These are phyloP conservation scores for Sporisorium reilianum DNA, from an alignment of 1,284 basidiomycete genomes.

Conservation along the genomic window DNA sequence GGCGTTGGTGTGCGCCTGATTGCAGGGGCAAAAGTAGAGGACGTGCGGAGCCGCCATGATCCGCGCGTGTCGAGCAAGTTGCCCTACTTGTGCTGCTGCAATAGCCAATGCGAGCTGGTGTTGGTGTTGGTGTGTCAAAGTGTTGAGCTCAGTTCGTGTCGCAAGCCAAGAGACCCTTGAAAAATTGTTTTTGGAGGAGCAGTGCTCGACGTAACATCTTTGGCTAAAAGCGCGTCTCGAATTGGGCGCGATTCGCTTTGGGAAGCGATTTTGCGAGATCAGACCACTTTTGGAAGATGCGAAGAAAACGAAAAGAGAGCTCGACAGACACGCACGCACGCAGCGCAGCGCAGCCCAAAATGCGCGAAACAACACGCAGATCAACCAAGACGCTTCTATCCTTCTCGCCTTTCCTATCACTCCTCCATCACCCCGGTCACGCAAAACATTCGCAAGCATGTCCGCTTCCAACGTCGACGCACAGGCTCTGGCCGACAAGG, in stretches of 20 bases:
- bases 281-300: slow-evolving; percentile 32
- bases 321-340: background rate
- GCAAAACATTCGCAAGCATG: too few relatives aligned
- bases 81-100: background rate
- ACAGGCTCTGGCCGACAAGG: slow-evolving; percentile 47
- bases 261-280: too few relatives aligned
- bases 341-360: too few relatives aligned
- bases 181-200: too few relatives aligned
- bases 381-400: slow-evolving; percentile 23
- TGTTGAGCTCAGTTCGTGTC: slow-evolving; percentile 13
- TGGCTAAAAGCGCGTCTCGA: background rate
- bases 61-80: background rate
- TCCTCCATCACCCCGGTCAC: too few relatives aligned
- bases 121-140: slow-evolving; percentile 12
- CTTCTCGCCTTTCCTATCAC: slow-evolving; percentile 1
- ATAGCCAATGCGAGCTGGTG: slow-evolving; percentile 1
- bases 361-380: too few relatives aligned
- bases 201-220: background rate
- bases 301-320: too few relatives aligned
- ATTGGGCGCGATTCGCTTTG: too few relatives aligned
- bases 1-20: slow-evolving; percentile 5
- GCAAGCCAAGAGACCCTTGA: background rate
- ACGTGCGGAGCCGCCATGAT: slow-evolving; percentile 31
- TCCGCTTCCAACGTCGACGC: slow-evolving; percentile 28
- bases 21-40: slow-evolving; percentile 51